These are phyloP conservation scores for Cnidoscolus chayamansa DNA, from an alignment of 441 rosid species.

Conservation along the genomic window DNA sequence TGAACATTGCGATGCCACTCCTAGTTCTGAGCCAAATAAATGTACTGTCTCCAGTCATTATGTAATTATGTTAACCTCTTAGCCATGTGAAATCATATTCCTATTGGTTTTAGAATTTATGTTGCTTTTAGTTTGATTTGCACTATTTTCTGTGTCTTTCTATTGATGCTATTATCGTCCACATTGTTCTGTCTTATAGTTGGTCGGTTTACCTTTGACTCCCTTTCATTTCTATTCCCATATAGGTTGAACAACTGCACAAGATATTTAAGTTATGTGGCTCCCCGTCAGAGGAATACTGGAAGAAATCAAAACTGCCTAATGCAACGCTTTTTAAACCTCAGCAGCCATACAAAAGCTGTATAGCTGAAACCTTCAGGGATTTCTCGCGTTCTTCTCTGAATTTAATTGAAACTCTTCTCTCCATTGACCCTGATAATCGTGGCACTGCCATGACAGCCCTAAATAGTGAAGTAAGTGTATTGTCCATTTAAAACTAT, in stretches of 20 bases:
- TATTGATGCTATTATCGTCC: not conserved
- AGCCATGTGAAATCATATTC: not conserved
- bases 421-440: constrained; percentile 72
- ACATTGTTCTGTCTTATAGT: constrained; percentile 10
- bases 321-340: constrained; percentile 81
- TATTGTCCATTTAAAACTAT: not conserved
- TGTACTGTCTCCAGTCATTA: not conserved
- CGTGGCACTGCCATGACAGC: constrained; percentile 77
- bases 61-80: not conserved
- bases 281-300: constrained; percentile 80
- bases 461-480: constrained; percentile 66
- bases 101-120: constrained; percentile 8
- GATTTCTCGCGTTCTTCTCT: constrained; percentile 63
- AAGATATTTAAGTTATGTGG: constrained; percentile 92
- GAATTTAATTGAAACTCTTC: constrained; percentile 66
- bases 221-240: constrained; percentile 13
- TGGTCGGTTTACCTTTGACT: constrained; percentile 15
- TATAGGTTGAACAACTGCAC: constrained; percentile 90
- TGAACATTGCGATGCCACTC: not conserved
- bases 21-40: not conserved
- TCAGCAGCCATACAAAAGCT: constrained; percentile 65
- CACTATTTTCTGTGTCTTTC: not conserved
- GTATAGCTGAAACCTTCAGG: constrained; percentile 66
- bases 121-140: constrained; percentile 7
- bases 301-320: constrained; percentile 80